Percentiles rank a stretch among this genome's conserved stretches.
Evolutionary conservation across 2,329 filamentous ascomycete genomes (phyloP).

Genomic region (Claviceps monticola): DNA sequence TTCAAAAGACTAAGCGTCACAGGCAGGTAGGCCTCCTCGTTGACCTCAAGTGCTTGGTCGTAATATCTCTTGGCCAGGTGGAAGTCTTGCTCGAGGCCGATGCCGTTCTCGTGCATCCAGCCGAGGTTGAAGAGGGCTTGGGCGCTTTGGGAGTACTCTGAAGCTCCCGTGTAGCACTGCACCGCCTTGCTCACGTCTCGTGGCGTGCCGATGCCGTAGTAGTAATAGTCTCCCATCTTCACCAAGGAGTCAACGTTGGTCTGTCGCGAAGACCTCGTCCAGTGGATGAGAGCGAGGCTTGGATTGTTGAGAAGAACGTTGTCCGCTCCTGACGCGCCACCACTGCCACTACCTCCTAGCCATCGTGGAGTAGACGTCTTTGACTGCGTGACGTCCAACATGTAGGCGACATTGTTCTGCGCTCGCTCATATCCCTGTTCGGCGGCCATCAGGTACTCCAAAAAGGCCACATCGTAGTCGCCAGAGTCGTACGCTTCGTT

Average conservation of each 20-base stretch:
- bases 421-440: constrained; percentile 85
- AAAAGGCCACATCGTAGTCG: constrained; percentile 64
- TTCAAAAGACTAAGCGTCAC: constrained; percentile 82
- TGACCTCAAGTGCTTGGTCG: constrained; percentile 81
- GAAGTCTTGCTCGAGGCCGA: constrained; percentile 87
- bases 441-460: constrained; percentile 74
- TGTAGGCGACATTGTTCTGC: constrained; percentile 79
- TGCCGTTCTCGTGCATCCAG: constrained; percentile 98
- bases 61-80: constrained; percentile 96
- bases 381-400: constrained; percentile 62
- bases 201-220: constrained; percentile 62
- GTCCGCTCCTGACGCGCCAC: constrained; percentile 12
- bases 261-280: constrained; percentile 88
- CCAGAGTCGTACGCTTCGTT: constrained; percentile 70
- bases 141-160: constrained; percentile 80
- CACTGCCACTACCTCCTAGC: constrained; percentile 23
- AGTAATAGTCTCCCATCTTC: constrained; percentile 98
- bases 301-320: constrained; percentile 35
- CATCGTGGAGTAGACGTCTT: constrained; percentile 28
- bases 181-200: constrained; percentile 73
- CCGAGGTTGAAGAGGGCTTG: constrained; percentile 95
- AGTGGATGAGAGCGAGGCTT: constrained; percentile 69
- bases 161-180: constrained; percentile 81
- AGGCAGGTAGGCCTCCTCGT: constrained; percentile 84
- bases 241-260: constrained; percentile 86